Evolutionary conservation across 805 yeast genomes (phyloP).

Genomic region (Blastobotrys robertii): DNA sequence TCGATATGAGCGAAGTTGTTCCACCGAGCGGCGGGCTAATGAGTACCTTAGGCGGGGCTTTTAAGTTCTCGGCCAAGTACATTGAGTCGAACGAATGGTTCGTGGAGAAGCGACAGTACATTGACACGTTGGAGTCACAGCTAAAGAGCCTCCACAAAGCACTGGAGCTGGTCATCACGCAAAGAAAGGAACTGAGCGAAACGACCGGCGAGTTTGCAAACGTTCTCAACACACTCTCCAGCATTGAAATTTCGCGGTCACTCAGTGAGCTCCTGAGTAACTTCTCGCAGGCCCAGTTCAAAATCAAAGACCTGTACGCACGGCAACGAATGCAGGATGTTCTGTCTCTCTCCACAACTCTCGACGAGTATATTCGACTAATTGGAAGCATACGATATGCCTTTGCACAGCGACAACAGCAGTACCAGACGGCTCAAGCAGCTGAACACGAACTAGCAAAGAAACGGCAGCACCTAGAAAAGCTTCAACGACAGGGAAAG

Average conservation of each 20-base stretch:
- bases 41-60: conserved; percentile 56
- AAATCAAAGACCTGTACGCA: conserved; percentile 63
- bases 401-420: conserved; percentile 62
- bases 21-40: conserved; percentile 45
- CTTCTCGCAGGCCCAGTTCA: conserved; percentile 62
- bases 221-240: conserved; percentile 51
- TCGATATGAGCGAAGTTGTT: conserved; percentile 7
- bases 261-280: conserved; percentile 55
- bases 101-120: conserved; percentile 52
- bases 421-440: conserved; percentile 35
- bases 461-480: conserved; percentile 39
- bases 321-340: conserved; percentile 78
- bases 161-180: conserved; percentile 62
- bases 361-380: conserved; percentile 78
- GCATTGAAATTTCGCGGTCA: conserved; percentile 61
- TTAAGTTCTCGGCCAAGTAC: conserved; percentile 57
- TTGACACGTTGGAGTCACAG: conserved; percentile 65
- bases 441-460: conserved; percentile 40
- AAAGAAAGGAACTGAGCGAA: conserved; percentile 61
- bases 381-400: conserved; percentile 66
- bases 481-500: conserved; percentile 36
- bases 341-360: conserved; percentile 72
- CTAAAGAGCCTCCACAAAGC: conserved; percentile 59
- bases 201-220: conserved; percentile 60
- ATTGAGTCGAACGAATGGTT: conserved; percentile 76